Evolutionary conservation across 1,284 basidiomycete genomes (phyloP), one percentile per base, ranked within the genome.

Genomic region (Wallemia hederae): DNA sequence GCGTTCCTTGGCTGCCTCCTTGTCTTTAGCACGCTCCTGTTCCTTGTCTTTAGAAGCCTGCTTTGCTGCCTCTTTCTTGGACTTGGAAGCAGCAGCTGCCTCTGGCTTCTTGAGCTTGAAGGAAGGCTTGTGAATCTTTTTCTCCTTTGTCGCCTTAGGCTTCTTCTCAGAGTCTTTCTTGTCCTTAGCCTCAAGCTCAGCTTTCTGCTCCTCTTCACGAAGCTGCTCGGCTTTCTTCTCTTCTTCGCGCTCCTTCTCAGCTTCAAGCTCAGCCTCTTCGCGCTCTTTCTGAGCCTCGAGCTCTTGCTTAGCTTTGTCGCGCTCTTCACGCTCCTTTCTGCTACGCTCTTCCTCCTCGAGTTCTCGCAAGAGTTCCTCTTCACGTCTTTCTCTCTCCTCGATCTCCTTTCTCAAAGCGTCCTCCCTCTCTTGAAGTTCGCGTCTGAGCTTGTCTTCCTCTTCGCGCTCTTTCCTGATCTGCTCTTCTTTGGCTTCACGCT

Each of bases 51-150:
- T 49, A n/a, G 39, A 15, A 3, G 39, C 39, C 26, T 84, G 80
- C 68, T 81, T 81, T 66, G 61, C 62, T 1, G 56, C 58, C n/a
- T 39, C 61, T 59, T 56, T 60, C n/a, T 33, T 29, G 55, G 31
- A 56, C 17, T 55, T 60, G 9, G 61, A 59, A 17, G 34, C 27
- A 17, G 59, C 56, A 7, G 34, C 56, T 5, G 59, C 28, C 22
- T 60, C 39, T 25, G 57, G n/a, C 24, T 61, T 31, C 22, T n/a
- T 27, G 2, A 29, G 56, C 49, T 61, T 55, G 22, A 25, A 33
- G 24, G 57, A 34, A 15, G 55, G 5, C 58, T 81, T 80, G 65
- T 80, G 80, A 62, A 83, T 81, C 67, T 77, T 79, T 66, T 81
- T 79, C 65, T 74, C 74, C 66, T 77, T 79, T 66, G 81, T 79